Conservation (phyloP, 495 filamentous ascomycete species). For the Pyronema omphalodes region DNA sequence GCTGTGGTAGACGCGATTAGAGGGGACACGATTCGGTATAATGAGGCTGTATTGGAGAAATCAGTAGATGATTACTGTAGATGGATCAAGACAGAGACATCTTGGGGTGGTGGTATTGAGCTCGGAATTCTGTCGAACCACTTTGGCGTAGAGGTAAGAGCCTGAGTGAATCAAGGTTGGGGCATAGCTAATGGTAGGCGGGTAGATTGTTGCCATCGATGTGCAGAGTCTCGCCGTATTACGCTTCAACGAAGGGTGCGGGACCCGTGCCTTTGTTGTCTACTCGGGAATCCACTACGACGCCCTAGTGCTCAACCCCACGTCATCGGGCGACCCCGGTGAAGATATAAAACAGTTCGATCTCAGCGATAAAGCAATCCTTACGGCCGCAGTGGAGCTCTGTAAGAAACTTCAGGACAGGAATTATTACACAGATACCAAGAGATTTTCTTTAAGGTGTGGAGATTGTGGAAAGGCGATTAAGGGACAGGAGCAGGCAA, state of each 20-base stretch:
- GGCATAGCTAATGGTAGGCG: background rate
- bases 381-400: conserved; percentile 50
- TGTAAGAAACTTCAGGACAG: conserved; percentile 47
- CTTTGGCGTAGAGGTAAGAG: conserved; percentile 68
- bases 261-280: conserved; percentile 58
- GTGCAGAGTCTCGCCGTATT: conserved; percentile 51
- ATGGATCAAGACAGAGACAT: conserved; percentile 64
- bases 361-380: conserved; percentile 44
- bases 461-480: conserved; percentile 54
- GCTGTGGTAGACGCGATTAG: conserved; percentile 68
- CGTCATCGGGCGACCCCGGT: conserved; percentile 42
- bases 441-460: conserved; percentile 64
- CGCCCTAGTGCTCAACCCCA: conserved; percentile 57
- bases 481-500: conserved; percentile 53
- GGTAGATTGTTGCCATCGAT: conserved; percentile 22
- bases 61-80: conserved; percentile 57
- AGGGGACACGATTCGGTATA: conserved; percentile 45
- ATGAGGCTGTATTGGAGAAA: conserved; percentile 56
- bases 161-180: background rate
- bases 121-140: conserved; percentile 67
- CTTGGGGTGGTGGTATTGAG: conserved; percentile 90
- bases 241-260: conserved; percentile 60
- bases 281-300: conserved; percentile 97
- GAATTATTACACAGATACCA: conserved; percentile 85
- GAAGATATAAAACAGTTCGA: conserved; percentile 67